These are phyloP conservation scores for Hirsutella rhossiliensis DNA, from an alignment of 2,329 filamentous ascomycete species.

Conservation along the genomic window DNA sequence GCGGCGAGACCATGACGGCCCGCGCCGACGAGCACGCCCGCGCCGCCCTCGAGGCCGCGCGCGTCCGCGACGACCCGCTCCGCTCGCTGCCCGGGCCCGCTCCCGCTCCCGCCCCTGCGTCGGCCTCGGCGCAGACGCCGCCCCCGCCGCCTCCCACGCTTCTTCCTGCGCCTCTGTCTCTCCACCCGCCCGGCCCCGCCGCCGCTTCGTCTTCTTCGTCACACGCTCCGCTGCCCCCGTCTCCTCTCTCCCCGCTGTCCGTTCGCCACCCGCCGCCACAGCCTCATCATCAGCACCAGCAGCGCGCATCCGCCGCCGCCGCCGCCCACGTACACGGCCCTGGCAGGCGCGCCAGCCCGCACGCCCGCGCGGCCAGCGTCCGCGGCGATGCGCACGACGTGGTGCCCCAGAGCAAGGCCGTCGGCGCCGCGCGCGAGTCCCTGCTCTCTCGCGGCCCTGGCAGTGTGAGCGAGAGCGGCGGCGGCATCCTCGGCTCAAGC, in stretches of 20 bases:
- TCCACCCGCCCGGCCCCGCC: not conserved
- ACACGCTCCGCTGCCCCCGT: not conserved
- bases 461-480: conserved; percentile 9
- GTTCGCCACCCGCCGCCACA: not conserved
- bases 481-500: conserved; percentile 36
- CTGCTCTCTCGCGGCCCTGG: conserved; percentile 15
- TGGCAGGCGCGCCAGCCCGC: conserved; percentile 16
- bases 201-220: not conserved
- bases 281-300: conserved; percentile 1
- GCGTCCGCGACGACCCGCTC: conserved; percentile 13
- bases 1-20: conserved; percentile 31
- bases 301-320: conserved; percentile 2
- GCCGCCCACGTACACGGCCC: no score
- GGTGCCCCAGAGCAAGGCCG: conserved; percentile 45
- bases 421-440: conserved; percentile 45
- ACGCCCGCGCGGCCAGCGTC: conserved; percentile 8
- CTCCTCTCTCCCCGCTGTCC: not conserved
- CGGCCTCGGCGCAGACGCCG: not conserved
- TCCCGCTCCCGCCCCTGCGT: not conserved
- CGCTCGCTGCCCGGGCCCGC: not conserved
- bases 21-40: conserved; percentile 40
- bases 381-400: conserved; percentile 40
- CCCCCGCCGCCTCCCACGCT: not conserved
- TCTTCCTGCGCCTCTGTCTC: not conserved
- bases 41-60: conserved; percentile 27